Base-by-base conservation (phyloP, 768 basidiomycete species). In the Tricholoma sp. region DNA sequence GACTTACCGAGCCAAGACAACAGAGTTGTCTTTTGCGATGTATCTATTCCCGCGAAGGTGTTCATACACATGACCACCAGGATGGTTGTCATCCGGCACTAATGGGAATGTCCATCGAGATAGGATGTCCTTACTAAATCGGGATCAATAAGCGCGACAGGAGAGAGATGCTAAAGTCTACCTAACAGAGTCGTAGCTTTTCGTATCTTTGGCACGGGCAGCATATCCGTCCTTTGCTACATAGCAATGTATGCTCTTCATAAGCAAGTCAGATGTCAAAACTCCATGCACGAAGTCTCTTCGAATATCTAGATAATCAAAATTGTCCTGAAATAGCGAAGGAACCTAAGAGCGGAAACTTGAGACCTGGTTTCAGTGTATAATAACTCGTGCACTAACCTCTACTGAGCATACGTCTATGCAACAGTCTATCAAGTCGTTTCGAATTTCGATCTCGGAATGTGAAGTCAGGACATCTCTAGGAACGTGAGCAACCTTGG, bases 281-380 rank as follows among this genome's bases (percentile, higher is more conserved):
- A 99, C 82, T 15, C 96, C 96, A 66, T 91, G 91, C 13, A 98
- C 89, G 65, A 99, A 97, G 72, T 98, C 94, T 61, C 84, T 79
- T 56, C 94, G 85, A 58, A 98, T 81, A 72, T 95, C 93, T 12
- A 86, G 84, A 66, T 95, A 98, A 73, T 98, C 97, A 66, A 99
- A 99, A 73, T 98, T 98, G 73, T 98, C 97, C 68, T 95, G 94
- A 74, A 98, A 99, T 4, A 98, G 69, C 1, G 95, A 95, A 1
- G 94, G 94, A 36, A 98, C 91, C 89, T 97, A 63, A 12, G 50
- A 36, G 37, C 13, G 34, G 57, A 15, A n/a, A 36, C 11, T 18
- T 55, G 39, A 39, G 56, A 53, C 17, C 13, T 28, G 17, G 2
- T 29, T n/a, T 3, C 10, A 15, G 49, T 4, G 9, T 6, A 52